These are phyloP conservation scores for Fusarium marasasianum DNA, from an alignment of 2,329 filamentous ascomycete species.

Conservation along the genomic window DNA sequence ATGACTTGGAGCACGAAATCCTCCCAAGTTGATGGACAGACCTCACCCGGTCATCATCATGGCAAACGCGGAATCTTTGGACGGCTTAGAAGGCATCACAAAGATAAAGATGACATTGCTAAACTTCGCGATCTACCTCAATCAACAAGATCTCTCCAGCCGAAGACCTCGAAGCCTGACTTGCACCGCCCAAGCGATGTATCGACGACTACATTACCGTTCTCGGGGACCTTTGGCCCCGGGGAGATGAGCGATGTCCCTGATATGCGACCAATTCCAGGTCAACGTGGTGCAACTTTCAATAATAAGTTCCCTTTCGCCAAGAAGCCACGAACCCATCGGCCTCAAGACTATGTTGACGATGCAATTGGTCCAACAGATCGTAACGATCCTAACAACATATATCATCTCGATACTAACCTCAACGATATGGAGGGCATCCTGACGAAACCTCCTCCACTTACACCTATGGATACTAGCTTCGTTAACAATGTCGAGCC, in stretches of 20 bases:
- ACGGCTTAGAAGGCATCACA: slow-evolving; percentile 61
- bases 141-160: slow-evolving; percentile 63
- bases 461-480: slow-evolving; percentile 74
- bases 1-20: slow-evolving; percentile 56
- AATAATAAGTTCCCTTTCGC: slow-evolving; percentile 72
- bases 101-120: slow-evolving; percentile 59
- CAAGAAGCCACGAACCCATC: slow-evolving; percentile 62
- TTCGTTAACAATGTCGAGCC: slow-evolving; percentile 57
- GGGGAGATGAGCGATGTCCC: slow-evolving; percentile 44
- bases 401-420: slow-evolving; percentile 87
- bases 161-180: slow-evolving; percentile 61
- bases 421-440: slow-evolving; percentile 93
- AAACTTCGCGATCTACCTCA: slow-evolving; percentile 60
- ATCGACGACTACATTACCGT: slow-evolving; percentile 50
- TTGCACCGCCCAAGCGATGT: slow-evolving; percentile 51
- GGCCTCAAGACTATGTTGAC: slow-evolving; percentile 62
- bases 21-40: slow-evolving; percentile 62
- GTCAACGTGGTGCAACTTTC: slow-evolving; percentile 60
- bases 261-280: slow-evolving; percentile 39
- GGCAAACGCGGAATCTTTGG: slow-evolving; percentile 62
- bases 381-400: slow-evolving; percentile 64
- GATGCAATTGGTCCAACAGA: slow-evolving; percentile 70
- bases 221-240: slow-evolving; percentile 42
- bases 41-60: slow-evolving; percentile 66
- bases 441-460: slow-evolving; percentile 73